These are phyloP conservation scores for Fraxinus velutina DNA, from an alignment of 305 asterid species.

Conservation along the genomic window DNA sequence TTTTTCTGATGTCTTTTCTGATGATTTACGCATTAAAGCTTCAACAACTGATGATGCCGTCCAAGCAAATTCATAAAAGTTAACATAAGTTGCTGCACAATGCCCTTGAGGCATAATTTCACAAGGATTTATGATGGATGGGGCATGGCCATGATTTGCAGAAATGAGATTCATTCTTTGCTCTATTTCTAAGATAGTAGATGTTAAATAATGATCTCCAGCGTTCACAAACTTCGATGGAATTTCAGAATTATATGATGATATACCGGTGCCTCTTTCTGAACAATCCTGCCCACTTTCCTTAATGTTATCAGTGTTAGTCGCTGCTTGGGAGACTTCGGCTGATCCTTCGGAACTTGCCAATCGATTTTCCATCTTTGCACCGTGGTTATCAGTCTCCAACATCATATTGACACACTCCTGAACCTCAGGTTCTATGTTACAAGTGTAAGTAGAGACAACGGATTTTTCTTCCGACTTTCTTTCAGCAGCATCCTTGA, in stretches of 20 bases:
- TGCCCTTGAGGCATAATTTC: constrained; percentile 32
- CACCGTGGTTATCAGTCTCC: constrained; percentile 38
- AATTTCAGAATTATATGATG: constrained; percentile 33
- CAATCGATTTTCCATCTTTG: constrained; percentile 46
- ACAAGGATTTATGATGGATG: constrained; percentile 17
- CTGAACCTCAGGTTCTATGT: constrained; percentile 39
- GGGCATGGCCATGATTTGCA: constrained; percentile 26
- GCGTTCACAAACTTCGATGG: constrained; percentile 31
- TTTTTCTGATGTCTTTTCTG: constrained; percentile 42
- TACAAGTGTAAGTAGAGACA: constrained; percentile 32
- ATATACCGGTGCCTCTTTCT: constrained; percentile 30
- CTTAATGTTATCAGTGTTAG: constrained; percentile 30
- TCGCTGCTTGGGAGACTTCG: constrained; percentile 49
- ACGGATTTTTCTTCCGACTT: constrained; percentile 32
- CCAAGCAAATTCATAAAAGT: constrained; percentile 68
- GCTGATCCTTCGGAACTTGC: constrained; percentile 75
- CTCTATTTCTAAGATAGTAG: constrained; percentile 23
- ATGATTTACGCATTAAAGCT: constrained; percentile 49
- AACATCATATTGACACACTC: constrained; percentile 27
- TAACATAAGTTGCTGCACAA: constrained; percentile 42
- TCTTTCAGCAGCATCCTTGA: constrained; percentile 32
- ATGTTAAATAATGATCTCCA: constrained; percentile 28
- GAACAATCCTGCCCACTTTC: constrained; percentile 30
- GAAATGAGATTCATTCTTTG: constrained; percentile 28
- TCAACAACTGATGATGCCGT: constrained; percentile 50